Evolutionary conservation across 176 grass and related monocot genomes (phyloP).

Genomic region (Eleusine coracana): DNA sequence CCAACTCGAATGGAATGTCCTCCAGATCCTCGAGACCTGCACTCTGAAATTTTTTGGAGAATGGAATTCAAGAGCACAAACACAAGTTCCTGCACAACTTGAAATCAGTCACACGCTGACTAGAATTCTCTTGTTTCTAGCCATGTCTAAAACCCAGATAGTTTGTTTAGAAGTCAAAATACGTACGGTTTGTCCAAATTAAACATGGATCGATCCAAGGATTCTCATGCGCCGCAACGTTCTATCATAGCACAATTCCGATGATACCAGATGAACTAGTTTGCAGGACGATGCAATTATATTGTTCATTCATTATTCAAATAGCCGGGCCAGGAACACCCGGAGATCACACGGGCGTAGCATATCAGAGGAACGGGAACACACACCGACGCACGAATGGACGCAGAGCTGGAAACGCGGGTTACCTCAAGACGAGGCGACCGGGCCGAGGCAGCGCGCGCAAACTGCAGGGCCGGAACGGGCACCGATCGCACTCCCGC

Average conservation of each 20-base stretch:
- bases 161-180: not conserved
- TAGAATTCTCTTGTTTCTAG: not conserved
- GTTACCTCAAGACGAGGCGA: not conserved
- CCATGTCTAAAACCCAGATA: not conserved
- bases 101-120: not conserved
- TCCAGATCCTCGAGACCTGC: not conserved
- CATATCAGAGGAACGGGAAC: too few relatives aligned
- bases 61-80: not conserved
- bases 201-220: not conserved
- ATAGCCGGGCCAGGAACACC: not conserved
- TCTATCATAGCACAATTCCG: not conserved
- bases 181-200: not conserved
- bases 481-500: not conserved
- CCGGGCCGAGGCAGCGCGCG: not conserved
- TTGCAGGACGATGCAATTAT: not conserved
- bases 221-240: not conserved
- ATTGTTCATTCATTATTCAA: not conserved
- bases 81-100: not conserved
- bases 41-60: conserved; percentile 5
- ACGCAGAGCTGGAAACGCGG: not conserved
- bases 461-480: not conserved
- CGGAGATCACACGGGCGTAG: not conserved
- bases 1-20: not conserved
- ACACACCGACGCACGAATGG: not conserved
- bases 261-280: not conserved